Conservation (phyloP, 257 asterid genomes). For the Solanum tarijense region DNA sequence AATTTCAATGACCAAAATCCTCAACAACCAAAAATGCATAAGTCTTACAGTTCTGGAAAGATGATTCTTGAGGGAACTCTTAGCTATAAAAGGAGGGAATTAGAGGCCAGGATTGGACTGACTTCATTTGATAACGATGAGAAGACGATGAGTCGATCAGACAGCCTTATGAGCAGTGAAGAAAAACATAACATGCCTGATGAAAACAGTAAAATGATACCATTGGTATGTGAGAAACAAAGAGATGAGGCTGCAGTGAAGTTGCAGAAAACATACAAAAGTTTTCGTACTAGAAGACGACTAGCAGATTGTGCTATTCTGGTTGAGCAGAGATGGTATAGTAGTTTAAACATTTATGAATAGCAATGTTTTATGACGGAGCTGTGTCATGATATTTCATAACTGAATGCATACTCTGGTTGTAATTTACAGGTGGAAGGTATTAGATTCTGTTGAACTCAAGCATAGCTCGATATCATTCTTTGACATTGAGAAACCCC, state of each 20-base stretch:
- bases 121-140: constrained; percentile 7
- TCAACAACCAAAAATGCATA: constrained; percentile 10
- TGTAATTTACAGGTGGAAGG: constrained; percentile 64
- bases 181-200: not conserved
- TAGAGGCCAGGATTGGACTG: constrained; percentile 35
- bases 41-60: constrained; percentile 34
- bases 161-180: not conserved
- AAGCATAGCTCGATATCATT: constrained; percentile 35
- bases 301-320: constrained; percentile 87
- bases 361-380: not conserved
- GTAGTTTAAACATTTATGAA: not conserved
- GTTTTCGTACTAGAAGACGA: constrained; percentile 72
- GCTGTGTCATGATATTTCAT: not conserved
- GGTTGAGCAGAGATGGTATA: constrained; percentile 78
- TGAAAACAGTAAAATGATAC: not conserved
- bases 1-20: constrained; percentile 28
- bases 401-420: not conserved
- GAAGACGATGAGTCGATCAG: constrained; percentile 9
- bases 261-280: constrained; percentile 78
- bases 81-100: constrained; percentile 34
- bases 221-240: not conserved
- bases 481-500: constrained; percentile 22
- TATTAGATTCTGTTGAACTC: constrained; percentile 74
- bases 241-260: constrained; percentile 55
- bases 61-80: constrained; percentile 43